Conservation (phyloP, 306 rosid genomes). For the Fagus crenata region DNA sequence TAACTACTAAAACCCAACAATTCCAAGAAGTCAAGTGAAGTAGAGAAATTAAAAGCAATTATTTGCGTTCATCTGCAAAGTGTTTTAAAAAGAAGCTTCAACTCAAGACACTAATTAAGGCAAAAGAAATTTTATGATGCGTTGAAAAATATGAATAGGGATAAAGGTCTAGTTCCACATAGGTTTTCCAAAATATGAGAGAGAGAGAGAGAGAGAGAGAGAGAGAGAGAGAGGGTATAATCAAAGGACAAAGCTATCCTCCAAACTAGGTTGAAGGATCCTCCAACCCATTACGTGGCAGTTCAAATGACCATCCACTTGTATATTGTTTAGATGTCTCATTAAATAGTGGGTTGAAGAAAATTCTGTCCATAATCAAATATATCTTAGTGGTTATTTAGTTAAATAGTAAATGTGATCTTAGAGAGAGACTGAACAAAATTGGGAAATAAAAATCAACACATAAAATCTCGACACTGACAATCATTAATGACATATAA, state of each 20-base stretch:
- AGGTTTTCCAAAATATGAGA: neutral
- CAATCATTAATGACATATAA: slow-evolving; percentile 9
- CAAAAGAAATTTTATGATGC: neutral
- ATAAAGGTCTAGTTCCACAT: neutral
- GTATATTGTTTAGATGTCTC: no score
- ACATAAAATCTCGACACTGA: slow-evolving; percentile 8
- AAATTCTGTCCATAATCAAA: neutral
- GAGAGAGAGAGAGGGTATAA: no score
- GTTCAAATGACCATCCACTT: no score
- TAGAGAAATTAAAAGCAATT: neutral
- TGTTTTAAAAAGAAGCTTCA: neutral
- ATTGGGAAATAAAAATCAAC: neutral
- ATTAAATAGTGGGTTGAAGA: no score
- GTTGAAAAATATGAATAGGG: neutral
- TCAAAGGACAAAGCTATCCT: no score
- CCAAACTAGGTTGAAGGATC: no score
- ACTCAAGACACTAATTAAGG: neutral
- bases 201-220: neutral
- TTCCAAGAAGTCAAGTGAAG: neutral
- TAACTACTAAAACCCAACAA: neutral
- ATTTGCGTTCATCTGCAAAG: neutral
- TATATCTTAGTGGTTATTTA: neutral
- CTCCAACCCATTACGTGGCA: no score
- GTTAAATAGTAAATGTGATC: neutral
- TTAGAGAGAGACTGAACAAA: neutral